phyloP scores from a whole-genome alignment of 768 basidiomycete species.

The Leucocoprinus sp. region DNA sequence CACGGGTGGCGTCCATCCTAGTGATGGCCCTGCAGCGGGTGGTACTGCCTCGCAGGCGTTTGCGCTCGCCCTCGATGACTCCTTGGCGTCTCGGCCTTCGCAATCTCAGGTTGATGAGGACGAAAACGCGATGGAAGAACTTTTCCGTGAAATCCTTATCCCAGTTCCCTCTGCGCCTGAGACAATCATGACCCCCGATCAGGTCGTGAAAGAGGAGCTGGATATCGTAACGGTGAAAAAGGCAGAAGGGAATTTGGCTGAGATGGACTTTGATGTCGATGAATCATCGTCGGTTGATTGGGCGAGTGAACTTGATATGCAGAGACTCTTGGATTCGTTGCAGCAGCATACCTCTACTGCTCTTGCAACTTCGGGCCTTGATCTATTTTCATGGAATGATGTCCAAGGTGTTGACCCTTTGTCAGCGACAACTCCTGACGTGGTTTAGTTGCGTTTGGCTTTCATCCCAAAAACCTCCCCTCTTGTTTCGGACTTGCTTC shows the following conservation, averaged over 20 bases:
- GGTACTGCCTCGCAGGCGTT: constrained; percentile 34
- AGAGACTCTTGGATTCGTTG: constrained; percentile 43
- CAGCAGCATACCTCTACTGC: constrained; percentile 20
- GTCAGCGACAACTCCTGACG: constrained; percentile 13
- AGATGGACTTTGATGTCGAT: constrained; percentile 8
- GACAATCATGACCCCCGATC: constrained; percentile 18
- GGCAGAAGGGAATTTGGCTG: constrained; percentile 10
- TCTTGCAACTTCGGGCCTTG: constrained; percentile 5
- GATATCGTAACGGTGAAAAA: constrained; percentile 14
- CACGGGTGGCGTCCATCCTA: constrained; percentile 88
- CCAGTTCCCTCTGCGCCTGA: constrained; percentile 34
- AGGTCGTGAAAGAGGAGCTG: constrained; percentile 16
- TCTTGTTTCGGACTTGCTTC: constrained; percentile 1
- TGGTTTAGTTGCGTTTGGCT: constrained; percentile 9
- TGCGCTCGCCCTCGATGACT: constrained; percentile 14
- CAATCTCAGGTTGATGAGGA: constrained; percentile 49
- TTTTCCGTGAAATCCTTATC: constrained; percentile 61
- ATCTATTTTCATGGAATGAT: constrained; percentile 10
- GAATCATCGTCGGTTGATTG: constrained; percentile 22
- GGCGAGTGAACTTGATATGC: constrained; percentile 48
- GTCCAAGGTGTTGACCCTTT: constrained; percentile 13
- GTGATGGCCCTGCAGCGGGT: constrained; percentile 93
- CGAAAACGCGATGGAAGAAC: constrained; percentile 58
- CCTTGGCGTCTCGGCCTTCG: constrained; percentile 16
- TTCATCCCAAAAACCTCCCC: background rate